Evolutionary conservation across 192 early-diverging fungal species (phyloP), one percentile per base, ranked within the genome.

Genomic region (Coemansia sp.): DNA sequence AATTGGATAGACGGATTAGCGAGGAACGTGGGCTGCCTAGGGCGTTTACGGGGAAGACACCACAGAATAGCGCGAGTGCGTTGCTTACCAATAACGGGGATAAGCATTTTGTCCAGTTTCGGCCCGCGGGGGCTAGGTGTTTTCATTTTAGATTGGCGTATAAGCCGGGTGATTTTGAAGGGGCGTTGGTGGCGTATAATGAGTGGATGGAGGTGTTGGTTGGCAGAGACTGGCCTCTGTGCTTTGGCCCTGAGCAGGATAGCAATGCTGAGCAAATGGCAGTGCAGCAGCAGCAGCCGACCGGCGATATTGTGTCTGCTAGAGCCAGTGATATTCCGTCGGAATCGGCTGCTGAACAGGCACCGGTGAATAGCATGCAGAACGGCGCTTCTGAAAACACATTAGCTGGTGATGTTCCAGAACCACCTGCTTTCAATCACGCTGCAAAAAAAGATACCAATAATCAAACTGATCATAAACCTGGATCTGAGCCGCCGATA

Each of bases 41-140:
- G 61, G 90, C 91, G 41, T 97, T 96, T 74, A 88, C 87, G 28
- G 95, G 95, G 60, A 96, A 95, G 85, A 94, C 92, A 33, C 93
- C 93, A 0, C 83, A 85, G 85, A 94, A 93, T 67, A 91, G 90
- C 28, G 90, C 90, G 2, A 91, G 89, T 20, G 90, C 90, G 5
- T 78, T 91, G 54, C 72, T 94, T 61, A 93, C 93, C 6, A 89
- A 90, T 48, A 93, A 93, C 54, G 84, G 85, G 14, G 93, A 94
- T 71, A 85, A 87, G 59, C 88, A 90, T 67, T 94, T 93, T 84
- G 75, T 87, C 43, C 84, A 87, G 43, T 90, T 90, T 72, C 88
- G 90, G 58, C 91, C 91, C 0, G 82, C 82, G 28, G 90, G 90
- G 12, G 86, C 88, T 3, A 73, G 83, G 18, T 88, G 87, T 39